These are phyloP conservation scores for Drechslera avenae DNA, from an alignment of 2,329 filamentous ascomycete species.

Conservation along the genomic window DNA sequence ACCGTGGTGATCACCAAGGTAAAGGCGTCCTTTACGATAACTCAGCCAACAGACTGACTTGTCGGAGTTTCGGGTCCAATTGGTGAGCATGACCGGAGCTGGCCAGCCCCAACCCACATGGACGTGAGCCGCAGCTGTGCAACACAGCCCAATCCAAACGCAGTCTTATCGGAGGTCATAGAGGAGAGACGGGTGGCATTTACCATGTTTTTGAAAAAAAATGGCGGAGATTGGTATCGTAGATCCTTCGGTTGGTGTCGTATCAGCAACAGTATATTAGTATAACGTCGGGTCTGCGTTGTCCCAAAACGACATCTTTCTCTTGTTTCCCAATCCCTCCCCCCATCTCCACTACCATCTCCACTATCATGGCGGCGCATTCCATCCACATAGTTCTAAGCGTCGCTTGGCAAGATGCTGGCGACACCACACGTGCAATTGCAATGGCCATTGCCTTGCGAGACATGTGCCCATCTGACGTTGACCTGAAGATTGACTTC, in stretches of 20 bases:
- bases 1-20: not conserved
- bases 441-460: constrained; percentile 37
- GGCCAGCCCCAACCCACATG: not conserved
- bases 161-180: constrained; percentile 9
- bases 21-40: not conserved
- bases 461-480: constrained; percentile 32
- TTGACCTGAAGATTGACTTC: constrained; percentile 37
- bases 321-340: not conserved
- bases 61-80: not conserved
- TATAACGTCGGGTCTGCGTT: not conserved
- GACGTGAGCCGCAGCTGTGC: not conserved
- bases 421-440: constrained; percentile 41
- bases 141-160: not conserved
- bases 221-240: not conserved
- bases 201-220: not conserved
- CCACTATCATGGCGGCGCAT: constrained; percentile 19
- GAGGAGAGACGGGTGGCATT: constrained; percentile 12
- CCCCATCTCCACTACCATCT: not conserved
- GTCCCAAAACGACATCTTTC: not conserved
- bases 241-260: not conserved
- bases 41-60: not conserved
- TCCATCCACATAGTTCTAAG: constrained; percentile 36
- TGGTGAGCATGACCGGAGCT: not conserved
- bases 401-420: constrained; percentile 43
- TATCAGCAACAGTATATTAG: constrained; percentile 1